A percentile compares a stretch with the other conserved stretches of the same genome.
Conservation (phyloP, 352 stramenopile species). For the Thalassiosira hispida region DNA sequence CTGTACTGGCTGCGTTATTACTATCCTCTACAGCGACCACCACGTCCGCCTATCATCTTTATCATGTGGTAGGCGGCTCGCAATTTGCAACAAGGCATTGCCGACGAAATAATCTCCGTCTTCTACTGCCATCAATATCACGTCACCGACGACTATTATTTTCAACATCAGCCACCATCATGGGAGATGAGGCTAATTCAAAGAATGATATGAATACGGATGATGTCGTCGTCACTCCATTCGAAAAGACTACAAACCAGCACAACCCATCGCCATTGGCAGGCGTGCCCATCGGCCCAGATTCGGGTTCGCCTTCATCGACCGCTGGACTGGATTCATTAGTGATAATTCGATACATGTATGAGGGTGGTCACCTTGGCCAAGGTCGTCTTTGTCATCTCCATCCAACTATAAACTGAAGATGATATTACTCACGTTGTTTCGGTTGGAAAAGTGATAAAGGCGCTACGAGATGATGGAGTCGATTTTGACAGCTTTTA, state of each 20-base stretch:
- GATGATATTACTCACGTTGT: not conserved
- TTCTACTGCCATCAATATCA: too few relatives aligned
- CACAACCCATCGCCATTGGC: not conserved
- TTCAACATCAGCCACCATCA: too few relatives aligned
- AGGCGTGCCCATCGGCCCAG: not conserved
- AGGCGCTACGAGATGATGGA: slow-evolving; percentile 31
- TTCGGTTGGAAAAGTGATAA: slow-evolving; percentile 16
- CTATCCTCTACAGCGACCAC: too few relatives aligned
- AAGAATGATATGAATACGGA: too few relatives aligned
- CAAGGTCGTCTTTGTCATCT: slow-evolving; percentile 45
- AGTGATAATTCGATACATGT: slow-evolving; percentile 53
- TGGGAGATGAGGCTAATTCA: too few relatives aligned
- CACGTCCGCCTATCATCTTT: too few relatives aligned
- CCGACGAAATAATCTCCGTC: too few relatives aligned
- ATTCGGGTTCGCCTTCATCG: not conserved
- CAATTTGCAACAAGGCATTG: too few relatives aligned
- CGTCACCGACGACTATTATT: too few relatives aligned
- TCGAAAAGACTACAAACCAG: not conserved
- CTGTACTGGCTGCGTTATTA: too few relatives aligned
- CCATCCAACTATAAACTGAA: not conserved
- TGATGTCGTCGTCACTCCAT: not conserved
- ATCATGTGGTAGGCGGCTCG: too few relatives aligned
- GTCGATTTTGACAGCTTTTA: slow-evolving; percentile 55
- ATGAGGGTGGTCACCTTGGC: slow-evolving; percentile 29
- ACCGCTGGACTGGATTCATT: not conserved